Evolutionary conservation across 176 grass and related monocot species (phyloP).

Genomic region (Musa troglodytarum): DNA sequence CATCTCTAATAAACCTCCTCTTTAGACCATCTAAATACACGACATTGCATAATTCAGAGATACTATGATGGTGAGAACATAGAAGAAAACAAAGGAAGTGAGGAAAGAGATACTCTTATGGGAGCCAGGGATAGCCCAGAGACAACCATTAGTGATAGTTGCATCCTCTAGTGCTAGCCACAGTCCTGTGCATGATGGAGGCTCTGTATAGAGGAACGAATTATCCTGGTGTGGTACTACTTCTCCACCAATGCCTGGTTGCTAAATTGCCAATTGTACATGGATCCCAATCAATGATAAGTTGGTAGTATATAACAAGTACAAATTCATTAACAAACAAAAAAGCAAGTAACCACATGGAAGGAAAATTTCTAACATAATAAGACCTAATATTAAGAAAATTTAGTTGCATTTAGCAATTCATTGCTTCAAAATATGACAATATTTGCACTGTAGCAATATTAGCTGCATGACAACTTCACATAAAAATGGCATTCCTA

Average conservation of each 20-base stretch:
- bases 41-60: not conserved
- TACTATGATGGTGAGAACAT: not conserved
- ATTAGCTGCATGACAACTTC: no score
- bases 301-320: not conserved
- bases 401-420: no score
- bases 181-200: conserved; percentile 69
- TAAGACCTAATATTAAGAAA: no score
- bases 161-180: conserved; percentile 97
- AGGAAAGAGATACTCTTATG: conserved; percentile 54
- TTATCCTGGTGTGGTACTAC: conserved; percentile 95
- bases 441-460: no score
- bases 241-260: conserved; percentile 98
- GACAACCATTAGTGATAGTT: conserved; percentile 61
- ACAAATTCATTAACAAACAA: no score
- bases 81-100: not conserved
- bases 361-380: no score
- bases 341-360: no score
- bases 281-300: conserved; percentile 3
- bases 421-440: no score
- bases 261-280: conserved; percentile 33
- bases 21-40: conserved; percentile 49
- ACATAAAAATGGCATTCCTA: no score
- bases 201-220: conserved; percentile 79
- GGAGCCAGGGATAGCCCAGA: conserved; percentile 79
- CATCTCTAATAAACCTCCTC: conserved; percentile 75